Evolutionary conservation across 2,329 filamentous ascomycete genomes (phyloP), one percentile per base, ranked within the genome.

Genomic region (Diaporthe caulivora): DNA sequence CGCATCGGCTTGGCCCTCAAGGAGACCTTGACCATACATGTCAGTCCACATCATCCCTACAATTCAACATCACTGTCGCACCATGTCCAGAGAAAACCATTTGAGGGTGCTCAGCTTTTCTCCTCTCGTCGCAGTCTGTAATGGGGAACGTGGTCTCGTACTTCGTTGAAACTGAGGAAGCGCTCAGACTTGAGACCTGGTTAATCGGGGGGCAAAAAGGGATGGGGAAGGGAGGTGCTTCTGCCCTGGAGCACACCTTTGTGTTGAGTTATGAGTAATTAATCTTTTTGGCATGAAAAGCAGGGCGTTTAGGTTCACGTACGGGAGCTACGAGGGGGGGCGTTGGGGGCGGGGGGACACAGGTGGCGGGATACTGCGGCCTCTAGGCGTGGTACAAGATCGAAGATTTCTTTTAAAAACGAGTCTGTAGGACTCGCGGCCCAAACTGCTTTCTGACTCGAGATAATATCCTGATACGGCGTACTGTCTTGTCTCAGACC

Each of bases 281-380:
- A 29, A 67, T 62, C 17, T n/a, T 40, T 40, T 31, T 44, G 55
- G 44, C 21, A 62, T 26, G 55, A 71, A 34, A 57, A 62, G 69
- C 55, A 71, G 21, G 69, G 69, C 69, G 69, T 71, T 71, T 53
- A 47, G 69, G 37, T 62, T 54, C 57, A 34, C 37, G 18, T 31
- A 57, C 47, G 34, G 37, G 24, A 57, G 26, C 26, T n/a, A n/a
- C n/a, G n/a, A n/a, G n/a, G n/a, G n/a, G n/a, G n/a, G n/a, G 13
- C 15, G 21, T 42, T 29, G 6, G 26, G 44, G 15, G 44, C 24
- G 13, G n/a, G 17, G 37, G 37, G 34, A 34, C 5, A 31, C n/a
- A 62, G 17, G 55, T 31, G n/a, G 26, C 29, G 29, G 31, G 24
- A 13, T 8, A 67, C 17, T 40, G n/a, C 31, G 47, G 31, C n/a